Evolutionary conservation across 2,329 filamentous ascomycete species (phyloP), one percentile per base, ranked within the genome.

Genomic region (Pseudocercospora eumusae): DNA sequence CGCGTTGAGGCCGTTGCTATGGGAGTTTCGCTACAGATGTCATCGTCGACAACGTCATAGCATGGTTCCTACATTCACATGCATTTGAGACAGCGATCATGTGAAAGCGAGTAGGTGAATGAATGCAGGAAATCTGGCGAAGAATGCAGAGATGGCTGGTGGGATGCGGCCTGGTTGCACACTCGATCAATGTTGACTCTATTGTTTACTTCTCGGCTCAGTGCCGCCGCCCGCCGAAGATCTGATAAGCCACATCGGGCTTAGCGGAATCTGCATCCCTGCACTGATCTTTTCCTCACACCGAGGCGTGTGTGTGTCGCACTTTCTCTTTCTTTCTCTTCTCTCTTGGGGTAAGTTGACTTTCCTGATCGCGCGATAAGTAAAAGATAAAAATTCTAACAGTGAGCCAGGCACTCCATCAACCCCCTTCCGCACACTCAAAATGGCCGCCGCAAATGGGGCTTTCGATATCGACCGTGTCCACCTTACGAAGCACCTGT

Each of bases 371-470:
- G 63, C 56, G n/a, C n/a, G n/a, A n/a, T n/a, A n/a, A n/a, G n/a
- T n/a, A n/a, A n/a, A n/a, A n/a, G n/a, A n/a, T n/a, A n/a, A n/a
- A n/a, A n/a, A n/a, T 23, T 47, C 63, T 62, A 60, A 56, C 59
- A 64, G 8, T 40, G 33, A 18, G 57, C 47, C 50, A 44, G 52
- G 28, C 25, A 59, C 45, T 45, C 57, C 60, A 25, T 15, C 8
- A 20, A 18, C 6, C 21, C 9, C 10, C 3, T 2, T 4, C n/a
- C 25, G 25, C 4, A 53, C 49, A 31, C n/a, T 36, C 50, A 28
- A 54, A 18, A 54, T 54, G 52, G 52, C 52, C 27, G 31, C 52
- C 78, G 81, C 85, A 75, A 91, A 90, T 79, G 88, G 87, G 73
- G 80, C 85, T 74, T 75, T 78, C 67, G 80, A 82, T 66, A 78